Percentiles rank a stretch among this genome's conserved stretches.
Conservation (phyloP, 176 grass and related monocot genomes). For the Chloris gayana region DNA sequence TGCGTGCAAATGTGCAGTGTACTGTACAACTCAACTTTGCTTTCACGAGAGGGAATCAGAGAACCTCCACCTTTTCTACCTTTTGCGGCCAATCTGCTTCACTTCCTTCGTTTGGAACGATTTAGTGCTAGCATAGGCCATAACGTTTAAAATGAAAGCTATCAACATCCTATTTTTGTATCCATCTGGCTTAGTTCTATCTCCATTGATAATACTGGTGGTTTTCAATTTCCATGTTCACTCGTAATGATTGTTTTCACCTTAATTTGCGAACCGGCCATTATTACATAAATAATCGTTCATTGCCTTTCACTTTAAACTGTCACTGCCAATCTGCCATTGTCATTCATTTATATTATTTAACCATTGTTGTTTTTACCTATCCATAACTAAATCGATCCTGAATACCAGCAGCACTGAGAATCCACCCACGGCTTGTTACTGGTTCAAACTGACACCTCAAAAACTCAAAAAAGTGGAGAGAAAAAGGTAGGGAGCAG, state of each 20-base stretch:
- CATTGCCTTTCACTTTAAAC: too few species aligned
- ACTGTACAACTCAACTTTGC: conserved; percentile 1
- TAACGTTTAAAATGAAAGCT: background rate
- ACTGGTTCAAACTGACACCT: background rate
- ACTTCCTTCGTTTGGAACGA: background rate
- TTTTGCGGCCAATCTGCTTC: background rate
- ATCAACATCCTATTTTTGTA: background rate
- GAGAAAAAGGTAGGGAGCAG: background rate
- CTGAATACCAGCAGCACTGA: background rate
- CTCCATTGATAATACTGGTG: too few species aligned
- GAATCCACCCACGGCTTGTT: background rate
- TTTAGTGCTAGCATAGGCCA: background rate
- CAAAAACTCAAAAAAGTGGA: background rate
- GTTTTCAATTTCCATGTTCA: too few species aligned
- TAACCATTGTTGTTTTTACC: too few species aligned
- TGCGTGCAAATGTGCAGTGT: background rate
- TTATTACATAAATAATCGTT: too few species aligned
- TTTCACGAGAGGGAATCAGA: background rate
- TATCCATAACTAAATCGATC: background rate
- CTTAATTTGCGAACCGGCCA: background rate
- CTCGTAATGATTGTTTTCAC: too few species aligned
- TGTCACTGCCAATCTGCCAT: too few species aligned
- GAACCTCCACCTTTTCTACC: background rate
- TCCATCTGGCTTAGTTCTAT: too few species aligned
- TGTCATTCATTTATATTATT: too few species aligned